Base-by-base conservation (phyloP, 1,284 basidiomycete species). In the Garcileccinum viscosum region DNA sequence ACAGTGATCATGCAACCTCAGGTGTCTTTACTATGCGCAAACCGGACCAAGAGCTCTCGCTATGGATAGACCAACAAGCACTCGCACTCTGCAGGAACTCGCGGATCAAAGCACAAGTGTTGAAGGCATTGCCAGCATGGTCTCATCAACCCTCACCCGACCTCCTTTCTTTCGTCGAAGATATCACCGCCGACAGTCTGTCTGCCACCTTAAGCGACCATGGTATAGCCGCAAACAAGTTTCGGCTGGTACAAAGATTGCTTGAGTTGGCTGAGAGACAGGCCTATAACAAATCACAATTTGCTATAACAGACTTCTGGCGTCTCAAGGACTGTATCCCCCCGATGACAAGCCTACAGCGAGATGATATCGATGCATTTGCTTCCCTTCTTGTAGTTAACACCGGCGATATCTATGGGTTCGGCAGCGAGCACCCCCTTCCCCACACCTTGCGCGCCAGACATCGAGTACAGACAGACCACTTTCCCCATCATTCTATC, bases 321-420 rank as follows among this genome's bases (percentile, higher is more conserved):
- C 86, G 88, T 47, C 82, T 97, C 74, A 95, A 94, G 75, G 88
- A 89, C 24, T 90, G 86, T 72, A 91, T 96, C 50, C 91, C 91
- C 4, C 68, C 83, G 2, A 73, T 73, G 2, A 80, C 84, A 4
- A 80, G 85, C 33, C 79, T 93, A 35, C 86, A 88, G 47, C 84
- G 85, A 44, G 88, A 90, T 40, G 93, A 95, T 71, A 84, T 91
- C 6, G 83, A 89, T 63, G 92, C 93, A 0, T 95, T 97, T 72
- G 86, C 91, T n/a, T 85, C 88, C 17, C 82, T 97, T 11, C 82
- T 97, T 17, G 82, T 88, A n/a, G 74, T 84, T 9, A 84, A 89
- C 61, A 82, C 85, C 66, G 92, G 93, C 0, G 81, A 81, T 35
- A 85, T 93, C 60, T 84, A 86, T 68, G 88, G 88, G 59, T 87